Evolutionary conservation across 352 stramenopile genomes (phyloP).

Genomic region (Globisporangium splendens): DNA sequence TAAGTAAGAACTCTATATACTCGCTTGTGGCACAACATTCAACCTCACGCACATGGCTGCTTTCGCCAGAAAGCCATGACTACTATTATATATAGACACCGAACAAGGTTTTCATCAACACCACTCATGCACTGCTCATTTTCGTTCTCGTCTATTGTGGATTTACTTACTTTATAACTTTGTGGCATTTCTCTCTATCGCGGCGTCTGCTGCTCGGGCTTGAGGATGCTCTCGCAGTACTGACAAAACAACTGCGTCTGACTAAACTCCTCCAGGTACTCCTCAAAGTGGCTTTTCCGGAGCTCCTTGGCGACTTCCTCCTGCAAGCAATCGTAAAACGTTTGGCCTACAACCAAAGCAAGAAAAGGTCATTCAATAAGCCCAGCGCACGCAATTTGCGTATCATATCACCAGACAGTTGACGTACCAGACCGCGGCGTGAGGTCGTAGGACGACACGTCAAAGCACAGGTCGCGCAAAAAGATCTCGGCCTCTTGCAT

Average conservation of each 20-base stretch:
- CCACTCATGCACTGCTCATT: too few relatives aligned
- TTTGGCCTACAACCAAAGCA: conserved; percentile 21
- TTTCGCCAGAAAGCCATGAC: too few relatives aligned
- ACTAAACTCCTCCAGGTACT: conserved; percentile 78
- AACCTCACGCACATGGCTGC: too few relatives aligned
- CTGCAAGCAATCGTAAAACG: conserved; percentile 74
- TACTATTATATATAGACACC: too few relatives aligned
- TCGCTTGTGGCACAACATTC: neutral
- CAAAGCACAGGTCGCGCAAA: conserved; percentile 59
- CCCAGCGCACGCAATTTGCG: neutral
- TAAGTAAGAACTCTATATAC: conserved; percentile 26
- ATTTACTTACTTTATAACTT: neutral
- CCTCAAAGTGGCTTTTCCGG: conserved; percentile 62
- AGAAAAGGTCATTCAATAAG: neutral
- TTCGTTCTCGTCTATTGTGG: too few relatives aligned
- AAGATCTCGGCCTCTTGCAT: conserved; percentile 75
- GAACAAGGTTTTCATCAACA: too few relatives aligned
- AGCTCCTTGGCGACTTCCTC: conserved; percentile 70
- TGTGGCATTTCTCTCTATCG: neutral
- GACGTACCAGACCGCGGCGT: conserved; percentile 34
- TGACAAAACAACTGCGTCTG: conserved; percentile 86
- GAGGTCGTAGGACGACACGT: conserved; percentile 62
- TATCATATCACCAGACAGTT: too few relatives aligned
- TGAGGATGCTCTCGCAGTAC: conserved; percentile 75
- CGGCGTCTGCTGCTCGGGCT: conserved; percentile 24